These are phyloP conservation scores for Colletotrichum gigasporum DNA, from an alignment of 2,329 filamentous ascomycete species.

Conservation along the genomic window DNA sequence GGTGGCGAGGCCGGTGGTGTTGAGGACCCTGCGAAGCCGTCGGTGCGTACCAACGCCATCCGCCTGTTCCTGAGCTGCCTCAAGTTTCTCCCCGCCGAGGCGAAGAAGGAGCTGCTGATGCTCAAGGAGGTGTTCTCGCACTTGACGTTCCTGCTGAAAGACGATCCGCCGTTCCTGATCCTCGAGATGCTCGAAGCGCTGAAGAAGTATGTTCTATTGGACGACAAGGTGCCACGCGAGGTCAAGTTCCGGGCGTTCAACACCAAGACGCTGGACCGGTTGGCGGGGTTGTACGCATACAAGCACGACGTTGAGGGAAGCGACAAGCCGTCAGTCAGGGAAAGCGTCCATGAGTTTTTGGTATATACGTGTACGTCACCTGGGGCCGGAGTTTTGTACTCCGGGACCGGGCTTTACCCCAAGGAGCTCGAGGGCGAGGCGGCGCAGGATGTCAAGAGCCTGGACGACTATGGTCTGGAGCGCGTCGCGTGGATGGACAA, in stretches of 20 bases:
- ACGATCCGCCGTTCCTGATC: slow-evolving; percentile 80
- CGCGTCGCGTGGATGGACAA: slow-evolving; percentile 75
- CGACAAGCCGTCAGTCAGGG: slow-evolving; percentile 63
- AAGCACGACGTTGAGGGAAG: slow-evolving; percentile 56
- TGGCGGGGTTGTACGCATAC: slow-evolving; percentile 77
- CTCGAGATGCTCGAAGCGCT: slow-evolving; percentile 78
- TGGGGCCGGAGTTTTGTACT: slow-evolving; percentile 77
- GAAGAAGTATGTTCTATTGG: slow-evolving; percentile 76
- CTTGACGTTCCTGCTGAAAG: slow-evolving; percentile 79
- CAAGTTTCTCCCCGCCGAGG: slow-evolving; percentile 78
- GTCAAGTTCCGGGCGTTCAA: slow-evolving; percentile 82
- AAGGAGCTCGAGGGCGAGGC: slow-evolving; percentile 67
- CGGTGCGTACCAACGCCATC: slow-evolving; percentile 84
- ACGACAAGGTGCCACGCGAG: slow-evolving; percentile 76
- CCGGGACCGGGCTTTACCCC: slow-evolving; percentile 86
- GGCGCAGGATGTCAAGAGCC: slow-evolving; percentile 46
- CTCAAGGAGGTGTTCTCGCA: slow-evolving; percentile 86
- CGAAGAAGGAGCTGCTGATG: slow-evolving; percentile 82
- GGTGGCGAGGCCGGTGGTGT: slow-evolving; percentile 56
- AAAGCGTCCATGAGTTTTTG: slow-evolving; percentile 80
- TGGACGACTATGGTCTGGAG: slow-evolving; percentile 72
- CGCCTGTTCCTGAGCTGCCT: slow-evolving; percentile 83
- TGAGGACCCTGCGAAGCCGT: slow-evolving; percentile 76
- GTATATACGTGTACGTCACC: slow-evolving; percentile 78
- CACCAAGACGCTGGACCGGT: slow-evolving; percentile 74